Evolutionary conservation across 352 stramenopile species (phyloP), one percentile per base, ranked within the genome.

Genomic region (Blastocystis sp.): DNA sequence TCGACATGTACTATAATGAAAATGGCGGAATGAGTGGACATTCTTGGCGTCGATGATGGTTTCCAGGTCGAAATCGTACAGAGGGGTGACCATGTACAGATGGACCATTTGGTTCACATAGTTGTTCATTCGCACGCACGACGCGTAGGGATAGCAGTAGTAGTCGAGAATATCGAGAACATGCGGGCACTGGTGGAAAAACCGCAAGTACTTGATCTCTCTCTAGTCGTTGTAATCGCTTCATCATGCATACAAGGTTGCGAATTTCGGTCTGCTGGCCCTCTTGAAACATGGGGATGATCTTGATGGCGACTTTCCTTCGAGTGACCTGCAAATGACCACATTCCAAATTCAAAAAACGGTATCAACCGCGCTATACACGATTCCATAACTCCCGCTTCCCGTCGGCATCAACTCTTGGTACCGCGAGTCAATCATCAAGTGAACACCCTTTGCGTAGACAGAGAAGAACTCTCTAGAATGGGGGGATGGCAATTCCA

Each of bases 1-100:
- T 91, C n/a, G 90, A 92, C 29, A 94, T 86, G 71, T 94, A 94
- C 89, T 96, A 92, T 9, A 1, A 64, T 64, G 48, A 48, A 0
- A 21, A 27, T n/a, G 14, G 21, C 29, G 1, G 49, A 0, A 11
- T 36, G 36, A 57, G 32, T 42, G 1, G 16, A 81, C 69, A 57
- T 81, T 81, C 38, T 65, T 3, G n/a, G 69, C 69, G 40, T 81
- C 69, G 38, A 81, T 81, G 21, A 57, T 51, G 18, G 24, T 38
- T 29, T 61, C 48, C 0, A 81, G 69, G 48, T 81, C 69, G 38
- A 49, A 81, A 16, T 54, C 46, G 53, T 65, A 81, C 21, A 81
- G 53, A 8, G 69, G 69, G 18, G 69, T 63, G 27, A 81, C 49
- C 46, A 64, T 81, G 69, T 81, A 81, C 21, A 64, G 11, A 27